These are phyloP conservation scores for Solanum rostratum DNA, from an alignment of 257 asterid genomes.

Conservation along the genomic window DNA sequence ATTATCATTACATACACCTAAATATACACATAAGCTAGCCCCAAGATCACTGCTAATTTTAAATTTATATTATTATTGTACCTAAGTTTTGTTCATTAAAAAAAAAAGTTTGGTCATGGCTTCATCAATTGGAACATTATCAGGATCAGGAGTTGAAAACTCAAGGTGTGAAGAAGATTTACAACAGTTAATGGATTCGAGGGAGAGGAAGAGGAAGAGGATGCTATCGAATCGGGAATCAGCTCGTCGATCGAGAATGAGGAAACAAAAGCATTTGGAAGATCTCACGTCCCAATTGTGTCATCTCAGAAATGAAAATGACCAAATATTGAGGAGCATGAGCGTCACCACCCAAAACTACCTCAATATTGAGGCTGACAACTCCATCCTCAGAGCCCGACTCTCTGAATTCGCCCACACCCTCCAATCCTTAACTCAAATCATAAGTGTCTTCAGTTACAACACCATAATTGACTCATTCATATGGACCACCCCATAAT, in stretches of 20 bases:
- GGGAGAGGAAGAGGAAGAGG: constrained; percentile 60
- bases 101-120: constrained; percentile 19
- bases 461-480: background rate
- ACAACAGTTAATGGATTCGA: constrained; percentile 55
- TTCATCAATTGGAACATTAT: constrained; percentile 52
- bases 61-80: background rate
- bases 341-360: constrained; percentile 37
- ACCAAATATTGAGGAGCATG: constrained; percentile 35
- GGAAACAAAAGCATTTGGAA: constrained; percentile 79
- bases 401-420: constrained; percentile 57
- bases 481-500: constrained; percentile 37
- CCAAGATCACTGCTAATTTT: background rate
- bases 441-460: constrained; percentile 20
- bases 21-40: background rate
- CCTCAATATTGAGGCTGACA: constrained; percentile 54
- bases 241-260: constrained; percentile 82
- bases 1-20: background rate
- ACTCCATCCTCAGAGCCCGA: constrained; percentile 66
- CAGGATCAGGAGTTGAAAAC: constrained; percentile 34
- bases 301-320: constrained; percentile 46
- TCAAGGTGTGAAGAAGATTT: constrained; percentile 61
- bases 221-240: constrained; percentile 96
- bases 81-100: background rate
- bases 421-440: constrained; percentile 51
- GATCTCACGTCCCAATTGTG: constrained; percentile 52